Percentiles rank a stretch among this genome's conserved stretches.
phyloP scores from a whole-genome alignment of 2,329 filamentous ascomycete genomes.

The Colletotrichum musae region DNA sequence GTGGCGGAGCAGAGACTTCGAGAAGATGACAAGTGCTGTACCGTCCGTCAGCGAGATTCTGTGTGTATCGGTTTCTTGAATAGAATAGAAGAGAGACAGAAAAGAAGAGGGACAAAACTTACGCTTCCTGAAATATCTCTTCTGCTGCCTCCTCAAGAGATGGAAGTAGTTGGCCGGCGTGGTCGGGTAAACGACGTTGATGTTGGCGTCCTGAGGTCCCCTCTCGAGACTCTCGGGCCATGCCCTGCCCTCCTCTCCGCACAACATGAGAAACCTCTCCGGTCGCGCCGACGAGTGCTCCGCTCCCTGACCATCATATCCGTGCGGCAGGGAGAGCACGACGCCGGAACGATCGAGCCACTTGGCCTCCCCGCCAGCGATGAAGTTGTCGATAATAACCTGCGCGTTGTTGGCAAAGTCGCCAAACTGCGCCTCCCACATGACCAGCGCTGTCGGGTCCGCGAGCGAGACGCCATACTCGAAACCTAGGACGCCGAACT shows the following conservation, averaged over 20 bases:
- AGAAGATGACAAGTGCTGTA: slow-evolving; percentile 91
- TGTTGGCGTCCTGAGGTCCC: slow-evolving; percentile 99
- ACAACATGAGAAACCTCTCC: slow-evolving; percentile 96
- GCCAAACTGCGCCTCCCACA: slow-evolving; percentile 99
- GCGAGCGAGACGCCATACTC: slow-evolving; percentile 98
- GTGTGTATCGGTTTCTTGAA: no score
- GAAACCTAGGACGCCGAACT: slow-evolving; percentile 86
- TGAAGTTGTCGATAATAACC: slow-evolving; percentile 98
- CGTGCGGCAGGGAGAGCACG: slow-evolving; percentile 95
- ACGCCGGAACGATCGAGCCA: slow-evolving; percentile 98
- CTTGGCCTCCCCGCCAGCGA: slow-evolving; percentile 96
- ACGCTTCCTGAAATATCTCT: slow-evolving; percentile 99
- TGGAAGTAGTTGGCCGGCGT: slow-evolving; percentile 96
- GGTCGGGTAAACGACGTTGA: slow-evolving; percentile 98
- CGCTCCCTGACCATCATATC: slow-evolving; percentile 97
- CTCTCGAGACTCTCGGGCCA: slow-evolving; percentile 88
- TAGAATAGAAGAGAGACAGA: no score
- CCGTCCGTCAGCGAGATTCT: slow-evolving; percentile 20
- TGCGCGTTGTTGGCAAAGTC: slow-evolving; percentile 99
- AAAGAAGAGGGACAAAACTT: slow-evolving; percentile 58
- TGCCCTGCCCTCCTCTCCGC: slow-evolving; percentile 94
- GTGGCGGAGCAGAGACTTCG: slow-evolving; percentile 94
- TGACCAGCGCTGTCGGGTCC: slow-evolving; percentile 94
- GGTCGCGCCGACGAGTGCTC: slow-evolving; percentile 98
- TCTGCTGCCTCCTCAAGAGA: slow-evolving; percentile 94